phyloP scores from a whole-genome alignment of 345 rosid species.

The Jatropha curcas region DNA sequence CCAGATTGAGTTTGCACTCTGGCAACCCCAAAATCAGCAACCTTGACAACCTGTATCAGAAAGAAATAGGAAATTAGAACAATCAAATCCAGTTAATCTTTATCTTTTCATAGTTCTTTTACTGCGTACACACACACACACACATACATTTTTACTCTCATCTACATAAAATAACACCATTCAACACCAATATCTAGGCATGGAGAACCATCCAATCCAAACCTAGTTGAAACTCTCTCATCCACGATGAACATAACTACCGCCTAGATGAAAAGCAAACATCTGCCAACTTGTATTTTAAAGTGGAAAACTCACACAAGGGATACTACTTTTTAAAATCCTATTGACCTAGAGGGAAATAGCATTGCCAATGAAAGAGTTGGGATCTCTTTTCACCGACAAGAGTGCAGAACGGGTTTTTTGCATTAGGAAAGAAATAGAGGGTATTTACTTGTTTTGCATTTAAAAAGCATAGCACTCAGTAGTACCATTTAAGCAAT shows the following conservation, averaged over 20 bases:
- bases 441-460: too few relatives aligned
- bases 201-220: constrained; percentile 1
- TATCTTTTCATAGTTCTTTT: neutral
- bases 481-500: too few relatives aligned
- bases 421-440: too few relatives aligned
- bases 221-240: neutral
- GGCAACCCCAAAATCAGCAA: constrained; percentile 98
- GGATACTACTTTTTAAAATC: too few relatives aligned
- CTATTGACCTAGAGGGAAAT: too few relatives aligned
- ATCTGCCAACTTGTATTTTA: neutral
- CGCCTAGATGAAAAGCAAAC: neutral
- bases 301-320: too few relatives aligned
- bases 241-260: too few relatives aligned
- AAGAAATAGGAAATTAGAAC: constrained; percentile 9
- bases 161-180: too few relatives aligned
- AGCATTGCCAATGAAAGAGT: too few relatives aligned
- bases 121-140: neutral
- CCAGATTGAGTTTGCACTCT: constrained; percentile 91
- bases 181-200: neutral
- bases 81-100: neutral
- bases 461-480: too few relatives aligned
- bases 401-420: too few relatives aligned
- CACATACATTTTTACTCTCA: constrained; percentile 1
- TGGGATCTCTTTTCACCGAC: too few relatives aligned
- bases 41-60: constrained; percentile 80